These are phyloP conservation scores for Termitomyces sp. DNA, from an alignment of 768 basidiomycete genomes.

Conservation along the genomic window DNA sequence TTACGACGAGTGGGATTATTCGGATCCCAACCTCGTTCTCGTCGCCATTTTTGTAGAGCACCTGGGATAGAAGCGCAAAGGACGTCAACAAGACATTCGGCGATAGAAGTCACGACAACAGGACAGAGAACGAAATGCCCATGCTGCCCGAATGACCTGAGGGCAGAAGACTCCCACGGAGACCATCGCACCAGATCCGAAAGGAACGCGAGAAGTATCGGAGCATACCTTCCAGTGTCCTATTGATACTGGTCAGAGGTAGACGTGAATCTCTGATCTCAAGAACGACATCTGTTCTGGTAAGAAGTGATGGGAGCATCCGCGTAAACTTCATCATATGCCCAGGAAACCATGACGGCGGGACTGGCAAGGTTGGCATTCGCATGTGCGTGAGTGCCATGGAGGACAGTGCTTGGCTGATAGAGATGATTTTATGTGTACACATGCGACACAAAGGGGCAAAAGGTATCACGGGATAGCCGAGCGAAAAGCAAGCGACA, in stretches of 20 bases:
- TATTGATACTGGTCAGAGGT: constrained; percentile 91
- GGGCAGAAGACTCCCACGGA: background rate
- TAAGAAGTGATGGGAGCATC: constrained; percentile 68
- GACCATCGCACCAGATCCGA: constrained; percentile 15
- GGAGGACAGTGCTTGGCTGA: background rate
- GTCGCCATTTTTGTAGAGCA: constrained; percentile 61
- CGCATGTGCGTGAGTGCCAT: constrained; percentile 33
- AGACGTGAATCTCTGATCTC: constrained; percentile 92
- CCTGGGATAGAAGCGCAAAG: constrained; percentile 28
- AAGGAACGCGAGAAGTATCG: constrained; percentile 19
- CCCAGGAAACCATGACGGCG: constrained; percentile 93
- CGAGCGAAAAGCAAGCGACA: background rate
- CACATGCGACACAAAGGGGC: background rate
- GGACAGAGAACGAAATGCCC: background rate
- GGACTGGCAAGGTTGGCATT: constrained; percentile 47
- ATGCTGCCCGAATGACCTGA: background rate
- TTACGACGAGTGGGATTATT: constrained; percentile 33
- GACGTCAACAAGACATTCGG: background rate
- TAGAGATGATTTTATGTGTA: constrained; percentile 1
- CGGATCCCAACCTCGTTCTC: constrained; percentile 56
- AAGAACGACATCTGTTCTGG: constrained; percentile 85
- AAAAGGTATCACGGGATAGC: background rate
- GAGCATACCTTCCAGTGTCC: constrained; percentile 73
- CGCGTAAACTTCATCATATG: constrained; percentile 90
- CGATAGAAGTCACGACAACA: background rate